Conservation (phyloP, 768 basidiomycete genomes). For the Russula vinacea region DNA sequence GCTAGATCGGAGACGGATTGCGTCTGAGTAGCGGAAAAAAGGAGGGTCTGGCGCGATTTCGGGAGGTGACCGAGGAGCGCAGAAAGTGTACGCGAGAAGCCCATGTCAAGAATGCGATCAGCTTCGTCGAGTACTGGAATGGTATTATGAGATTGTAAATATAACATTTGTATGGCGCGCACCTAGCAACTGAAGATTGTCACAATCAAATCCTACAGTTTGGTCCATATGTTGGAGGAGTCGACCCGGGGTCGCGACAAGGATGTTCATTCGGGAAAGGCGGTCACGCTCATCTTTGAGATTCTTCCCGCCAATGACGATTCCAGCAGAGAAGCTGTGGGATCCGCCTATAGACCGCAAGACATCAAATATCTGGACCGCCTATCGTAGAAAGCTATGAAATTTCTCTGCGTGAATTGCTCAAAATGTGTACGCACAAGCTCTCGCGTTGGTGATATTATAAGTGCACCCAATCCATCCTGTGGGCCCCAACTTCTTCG, state of each 20-base stretch:
- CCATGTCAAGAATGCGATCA: conserved; percentile 95
- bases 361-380: conserved; percentile 97
- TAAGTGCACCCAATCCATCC: conserved; percentile 79
- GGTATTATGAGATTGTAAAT: background rate
- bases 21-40: conserved; percentile 97
- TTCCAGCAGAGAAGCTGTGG: conserved; percentile 89
- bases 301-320: conserved; percentile 96
- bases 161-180: conserved; percentile 34
- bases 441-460: conserved; percentile 93
- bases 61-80: conserved; percentile 92
- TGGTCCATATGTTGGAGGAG: conserved; percentile 98
- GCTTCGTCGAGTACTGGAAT: conserved; percentile 88
- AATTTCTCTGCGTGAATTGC: conserved; percentile 1
- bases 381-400: conserved; percentile 45
- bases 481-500: conserved; percentile 67
- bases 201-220: conserved; percentile 89
- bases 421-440: conserved; percentile 50
- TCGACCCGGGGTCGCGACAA: conserved; percentile 96
- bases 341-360: conserved; percentile 88
- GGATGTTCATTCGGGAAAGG: conserved; percentile 90
- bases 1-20: conserved; percentile 85
- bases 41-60: conserved; percentile 85
- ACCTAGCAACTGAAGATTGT: conserved; percentile 90
- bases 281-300: conserved; percentile 89
- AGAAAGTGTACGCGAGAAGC: conserved; percentile 82